Evolutionary conservation across 495 filamentous ascomycete genomes (phyloP).

Genomic region (Talaromyces proteolyticus): DNA sequence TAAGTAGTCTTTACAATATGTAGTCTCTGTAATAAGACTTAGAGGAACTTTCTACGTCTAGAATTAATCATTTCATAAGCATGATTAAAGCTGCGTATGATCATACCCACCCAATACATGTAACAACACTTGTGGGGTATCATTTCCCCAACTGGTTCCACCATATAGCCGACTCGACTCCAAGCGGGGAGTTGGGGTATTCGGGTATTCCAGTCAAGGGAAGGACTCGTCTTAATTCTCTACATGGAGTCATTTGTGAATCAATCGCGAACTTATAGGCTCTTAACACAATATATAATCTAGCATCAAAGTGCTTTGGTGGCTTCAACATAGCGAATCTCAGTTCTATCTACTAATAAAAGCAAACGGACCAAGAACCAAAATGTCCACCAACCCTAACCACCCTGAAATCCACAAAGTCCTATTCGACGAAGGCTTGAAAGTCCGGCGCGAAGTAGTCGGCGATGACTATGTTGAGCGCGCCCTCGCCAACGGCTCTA

Average conservation of each 20-base stretch:
- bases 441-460: conserved; percentile 43
- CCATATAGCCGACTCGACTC: too few relatives aligned
- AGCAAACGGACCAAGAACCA: neutral
- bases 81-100: too few relatives aligned
- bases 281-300: too few relatives aligned
- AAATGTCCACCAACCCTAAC: neutral
- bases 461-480: conserved; percentile 45
- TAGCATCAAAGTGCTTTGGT: too few relatives aligned
- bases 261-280: too few relatives aligned
- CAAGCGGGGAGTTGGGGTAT: neutral
- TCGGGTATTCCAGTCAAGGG: too few relatives aligned
- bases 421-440: conserved; percentile 45
- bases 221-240: too few relatives aligned
- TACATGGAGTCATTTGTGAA: too few relatives aligned
- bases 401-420: neutral
- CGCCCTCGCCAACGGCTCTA: conserved; percentile 32
- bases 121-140: neutral
- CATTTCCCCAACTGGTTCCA: neutral
- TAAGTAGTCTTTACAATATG: neutral
- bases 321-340: neutral
- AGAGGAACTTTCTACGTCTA: too few relatives aligned
- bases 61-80: too few relatives aligned
- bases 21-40: too few relatives aligned
- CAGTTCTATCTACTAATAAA: neutral
- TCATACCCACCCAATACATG: too few relatives aligned